phyloP scores from a whole-genome alignment of 164 flowering plant species.

The grape (Vitis vinifera) region DNA sequence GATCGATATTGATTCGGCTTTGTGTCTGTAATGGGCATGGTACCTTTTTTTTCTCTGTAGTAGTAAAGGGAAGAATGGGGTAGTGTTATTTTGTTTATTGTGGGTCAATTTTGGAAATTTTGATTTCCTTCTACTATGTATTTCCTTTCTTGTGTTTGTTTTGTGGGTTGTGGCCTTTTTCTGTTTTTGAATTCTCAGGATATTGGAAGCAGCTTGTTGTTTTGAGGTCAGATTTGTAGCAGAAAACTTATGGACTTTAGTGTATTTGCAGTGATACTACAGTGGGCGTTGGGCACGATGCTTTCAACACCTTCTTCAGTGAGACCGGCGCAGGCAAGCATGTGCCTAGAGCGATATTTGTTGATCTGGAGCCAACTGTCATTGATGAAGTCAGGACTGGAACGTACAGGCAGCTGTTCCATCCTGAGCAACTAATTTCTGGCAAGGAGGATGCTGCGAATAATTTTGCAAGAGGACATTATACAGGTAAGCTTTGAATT shows the following conservation, averaged over 20 bases:
- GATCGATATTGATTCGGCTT: too few species aligned
- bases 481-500: constrained; percentile 21
- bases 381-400: constrained; percentile 44
- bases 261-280: constrained; percentile 22
- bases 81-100: too few species aligned
- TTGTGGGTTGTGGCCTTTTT: too few species aligned
- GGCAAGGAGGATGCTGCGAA: constrained; percentile 50
- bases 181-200: too few species aligned
- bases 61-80: too few species aligned
- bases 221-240: too few species aligned
- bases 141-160: too few species aligned
- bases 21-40: too few species aligned
- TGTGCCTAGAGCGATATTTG: constrained; percentile 38
- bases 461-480: constrained; percentile 45
- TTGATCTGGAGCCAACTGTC: constrained; percentile 47
- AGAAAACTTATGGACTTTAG: neutral
- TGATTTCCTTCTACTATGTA: too few species aligned
- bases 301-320: constrained; percentile 44
- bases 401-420: constrained; percentile 36
- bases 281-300: constrained; percentile 32
- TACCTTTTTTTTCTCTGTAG: too few species aligned
- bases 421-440: constrained; percentile 38
- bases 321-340: constrained; percentile 45
- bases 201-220: too few species aligned
- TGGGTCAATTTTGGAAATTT: too few species aligned